Conservation (phyloP, 2,329 filamentous ascomycete genomes). For the Calonectria naviculata region DNA sequence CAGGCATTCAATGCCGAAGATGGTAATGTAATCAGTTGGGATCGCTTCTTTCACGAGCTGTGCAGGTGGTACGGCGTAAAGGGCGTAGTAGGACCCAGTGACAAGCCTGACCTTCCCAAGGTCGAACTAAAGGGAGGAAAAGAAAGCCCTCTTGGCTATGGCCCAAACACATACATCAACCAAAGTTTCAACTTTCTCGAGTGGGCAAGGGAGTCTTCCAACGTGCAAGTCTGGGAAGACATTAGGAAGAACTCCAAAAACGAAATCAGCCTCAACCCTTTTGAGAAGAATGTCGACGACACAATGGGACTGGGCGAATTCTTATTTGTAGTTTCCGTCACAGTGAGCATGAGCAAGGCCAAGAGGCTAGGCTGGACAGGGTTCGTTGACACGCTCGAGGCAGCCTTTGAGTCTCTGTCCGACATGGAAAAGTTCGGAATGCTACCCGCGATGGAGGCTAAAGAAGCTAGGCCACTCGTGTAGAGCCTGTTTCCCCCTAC, state of each 20-base stretch:
- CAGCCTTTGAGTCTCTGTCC: not conserved
- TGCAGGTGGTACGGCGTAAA: not conserved
- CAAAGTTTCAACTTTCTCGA: not conserved
- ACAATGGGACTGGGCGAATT: not conserved
- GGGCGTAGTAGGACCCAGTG: not conserved
- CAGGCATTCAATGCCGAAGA: not conserved
- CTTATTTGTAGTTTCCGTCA: not conserved
- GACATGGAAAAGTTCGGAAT: not conserved
- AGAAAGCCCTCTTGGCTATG: not conserved
- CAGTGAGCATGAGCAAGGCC: not conserved
- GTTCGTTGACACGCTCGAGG: not conserved
- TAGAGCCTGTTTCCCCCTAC: not conserved
- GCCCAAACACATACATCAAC: not conserved
- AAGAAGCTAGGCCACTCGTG: not conserved
- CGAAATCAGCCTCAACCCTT: not conserved
- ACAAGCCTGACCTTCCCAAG: not conserved
- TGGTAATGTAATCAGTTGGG: not conserved
- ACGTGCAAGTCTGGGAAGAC: not conserved
- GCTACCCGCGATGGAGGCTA: not conserved
- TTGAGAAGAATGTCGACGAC: not conserved
- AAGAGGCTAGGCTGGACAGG: not conserved
- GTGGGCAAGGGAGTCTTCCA: not conserved
- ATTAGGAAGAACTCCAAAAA: not conserved
- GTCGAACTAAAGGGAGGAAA: not conserved
- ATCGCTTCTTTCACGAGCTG: not conserved